A percentile compares a stretch with the other conserved stretches of the same genome.
These are phyloP conservation scores for Dactylonectria macrodidyma DNA, from an alignment of 2,329 filamentous ascomycete genomes.

Conservation along the genomic window DNA sequence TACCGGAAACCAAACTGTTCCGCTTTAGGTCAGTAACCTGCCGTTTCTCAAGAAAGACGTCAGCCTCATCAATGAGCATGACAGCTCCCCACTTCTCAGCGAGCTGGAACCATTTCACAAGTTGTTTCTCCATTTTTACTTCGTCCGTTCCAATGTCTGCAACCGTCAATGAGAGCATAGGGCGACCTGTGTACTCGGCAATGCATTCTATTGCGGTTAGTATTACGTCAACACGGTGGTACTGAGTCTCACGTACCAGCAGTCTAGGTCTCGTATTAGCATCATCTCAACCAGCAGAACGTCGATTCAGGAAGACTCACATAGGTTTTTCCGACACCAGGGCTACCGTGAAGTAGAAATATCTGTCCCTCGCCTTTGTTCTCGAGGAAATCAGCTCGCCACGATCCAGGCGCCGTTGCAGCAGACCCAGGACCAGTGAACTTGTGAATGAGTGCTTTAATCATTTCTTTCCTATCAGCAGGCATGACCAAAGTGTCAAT, in stretches of 20 bases:
- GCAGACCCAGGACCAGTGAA: not conserved
- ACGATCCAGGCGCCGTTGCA: not conserved
- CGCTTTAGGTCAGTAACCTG: conserved; percentile 35
- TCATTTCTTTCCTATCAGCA: not conserved
- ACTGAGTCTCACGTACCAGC: not conserved
- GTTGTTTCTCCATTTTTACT: conserved; percentile 29
- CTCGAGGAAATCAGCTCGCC: conserved; percentile 3
- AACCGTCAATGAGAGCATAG: conserved; percentile 32
- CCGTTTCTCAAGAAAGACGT: conserved; percentile 40
- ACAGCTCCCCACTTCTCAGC: conserved; percentile 48
- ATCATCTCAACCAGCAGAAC: not conserved
- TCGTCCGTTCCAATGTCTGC: conserved; percentile 37
- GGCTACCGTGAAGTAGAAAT: conserved; percentile 8
- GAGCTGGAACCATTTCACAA: conserved; percentile 34
- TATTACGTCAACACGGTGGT: not conserved
- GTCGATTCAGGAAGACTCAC: not conserved
- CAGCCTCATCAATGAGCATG: conserved; percentile 50
- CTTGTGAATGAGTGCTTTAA: conserved; percentile 6
- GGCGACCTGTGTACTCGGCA: conserved; percentile 2
- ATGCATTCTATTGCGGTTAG: not conserved
- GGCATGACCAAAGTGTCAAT: conserved; percentile 8
- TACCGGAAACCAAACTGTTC: conserved; percentile 22
- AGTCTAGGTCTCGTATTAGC: not conserved
- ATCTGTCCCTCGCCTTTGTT: conserved; percentile 8
- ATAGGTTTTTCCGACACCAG: conserved; percentile 5